Evolutionary conservation across 2,329 filamentous ascomycete species (phyloP), one percentile per base, ranked within the genome.

Genomic region (Colletotrichum incanum): DNA sequence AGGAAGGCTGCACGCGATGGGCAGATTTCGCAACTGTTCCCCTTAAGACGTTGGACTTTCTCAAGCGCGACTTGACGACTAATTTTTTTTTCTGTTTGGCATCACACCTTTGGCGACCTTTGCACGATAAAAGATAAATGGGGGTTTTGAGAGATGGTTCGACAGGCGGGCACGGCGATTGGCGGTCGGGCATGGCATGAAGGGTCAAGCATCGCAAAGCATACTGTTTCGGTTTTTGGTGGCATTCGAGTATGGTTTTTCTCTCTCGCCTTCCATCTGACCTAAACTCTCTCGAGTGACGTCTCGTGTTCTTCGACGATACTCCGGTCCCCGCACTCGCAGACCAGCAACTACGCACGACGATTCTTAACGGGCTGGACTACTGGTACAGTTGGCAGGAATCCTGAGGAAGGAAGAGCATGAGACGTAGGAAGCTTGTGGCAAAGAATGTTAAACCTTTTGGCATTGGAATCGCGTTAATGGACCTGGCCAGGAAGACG

Each of bases 171-270:
- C 69, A 70, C 66, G 59, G 69, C 66, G 37, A 64, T 41, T 55
- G 65, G 65, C 50, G 66, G 70, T 55, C 37, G 70, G 70, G 66
- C 49, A 67, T 67, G 64, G 64, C 68, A 72, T 69, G 47, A 59
- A 60, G 28, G 69, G 65, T 72, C 67, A 66, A 34, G 70, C 71
- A 73, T 73, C 37, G 71, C 71, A 71, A 70, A 68, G 71, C 55
- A 71, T 66, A 60, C 47, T 72, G 45, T 58, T 71, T 63, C 45
- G 45, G 7, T 34, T 69, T 68, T 64, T 37, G 69, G 59, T 59
- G 58, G 65, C 52, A 69, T 49, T 64, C 56, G 52, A 49, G 60
- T 34, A 39, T 72, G 59, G 37, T 54, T 43, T 58, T 54, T 9
- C 34, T 52, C 56, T 52, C 50, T 34, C 56, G 28, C 55, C 56